Evolutionary conservation across 2,329 filamentous ascomycete species (phyloP).

Genomic region (Rutstroemia sp.): DNA sequence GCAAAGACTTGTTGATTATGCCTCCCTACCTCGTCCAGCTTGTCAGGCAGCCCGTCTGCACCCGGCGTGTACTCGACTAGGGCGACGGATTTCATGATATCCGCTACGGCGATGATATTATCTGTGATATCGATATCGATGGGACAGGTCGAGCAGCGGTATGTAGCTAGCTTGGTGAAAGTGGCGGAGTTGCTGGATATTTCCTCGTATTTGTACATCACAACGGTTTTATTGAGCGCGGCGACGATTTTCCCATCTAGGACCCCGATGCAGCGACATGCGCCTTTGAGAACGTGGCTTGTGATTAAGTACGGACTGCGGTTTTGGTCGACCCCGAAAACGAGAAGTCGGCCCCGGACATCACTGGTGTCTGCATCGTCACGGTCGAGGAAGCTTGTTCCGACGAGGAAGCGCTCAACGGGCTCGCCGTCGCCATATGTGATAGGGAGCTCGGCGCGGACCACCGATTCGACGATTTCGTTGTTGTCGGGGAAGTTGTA

Average conservation of each 20-base stretch:
- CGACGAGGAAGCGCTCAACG: conserved; percentile 82
- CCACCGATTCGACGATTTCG: conserved; percentile 80
- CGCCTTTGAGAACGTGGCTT: conserved; percentile 64
- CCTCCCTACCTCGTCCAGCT: conserved; percentile 65
- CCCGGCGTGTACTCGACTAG: conserved; percentile 64
- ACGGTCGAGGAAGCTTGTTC: conserved; percentile 64
- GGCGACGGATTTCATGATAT: conserved; percentile 88
- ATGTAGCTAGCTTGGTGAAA: conserved; percentile 66
- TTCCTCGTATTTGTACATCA: conserved; percentile 49
- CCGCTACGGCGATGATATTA: conserved; percentile 73
- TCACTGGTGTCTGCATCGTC: conserved; percentile 43
- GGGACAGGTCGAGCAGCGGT: conserved; percentile 76
- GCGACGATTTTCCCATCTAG: conserved; percentile 74
- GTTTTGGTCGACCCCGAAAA: conserved; percentile 74
- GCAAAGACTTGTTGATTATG: conserved; percentile 79
- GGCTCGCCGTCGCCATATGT: conserved; percentile 44
- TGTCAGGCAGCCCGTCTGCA: conserved; percentile 48
- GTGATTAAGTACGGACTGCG: conserved; percentile 66
- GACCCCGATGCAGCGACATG: conserved; percentile 71
- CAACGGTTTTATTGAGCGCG: conserved; percentile 80
- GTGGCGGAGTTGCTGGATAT: conserved; percentile 47
- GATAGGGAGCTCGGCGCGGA: conserved; percentile 65
- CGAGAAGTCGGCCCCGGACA: conserved; percentile 69
- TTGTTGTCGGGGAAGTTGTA: conserved; percentile 42
- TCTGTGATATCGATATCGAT: conserved; percentile 70